Evolutionary conservation across 768 basidiomycete genomes (phyloP).

Genomic region (Collybiopsis confluens): DNA sequence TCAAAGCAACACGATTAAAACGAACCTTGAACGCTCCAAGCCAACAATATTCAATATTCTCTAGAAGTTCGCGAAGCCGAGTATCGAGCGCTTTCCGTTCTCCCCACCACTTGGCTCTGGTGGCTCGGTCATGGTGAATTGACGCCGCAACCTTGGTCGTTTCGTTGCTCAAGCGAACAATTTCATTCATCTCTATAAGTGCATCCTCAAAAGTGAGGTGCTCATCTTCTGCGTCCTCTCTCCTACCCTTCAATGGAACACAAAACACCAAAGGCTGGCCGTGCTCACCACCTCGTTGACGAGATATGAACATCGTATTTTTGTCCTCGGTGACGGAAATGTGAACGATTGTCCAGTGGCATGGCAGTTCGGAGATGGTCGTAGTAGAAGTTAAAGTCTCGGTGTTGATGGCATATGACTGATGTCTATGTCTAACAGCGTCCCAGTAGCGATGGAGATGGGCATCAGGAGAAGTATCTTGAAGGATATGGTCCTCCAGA

Average conservation of each 20-base stretch:
- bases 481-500: slow-evolving; percentile 28
- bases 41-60: slow-evolving; percentile 94
- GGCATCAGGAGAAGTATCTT: slow-evolving; percentile 30
- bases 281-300: slow-evolving; percentile 52
- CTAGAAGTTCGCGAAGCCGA: slow-evolving; percentile 67
- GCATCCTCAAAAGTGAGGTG: slow-evolving; percentile 76
- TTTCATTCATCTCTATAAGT: slow-evolving; percentile 67
- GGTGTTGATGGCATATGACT: slow-evolving; percentile 36
- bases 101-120: slow-evolving; percentile 82
- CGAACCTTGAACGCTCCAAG: slow-evolving; percentile 93
- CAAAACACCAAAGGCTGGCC: slow-evolving; percentile 75
- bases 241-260: slow-evolving; percentile 79
- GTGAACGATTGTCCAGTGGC: slow-evolving; percentile 79
- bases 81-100: slow-evolving; percentile 71
- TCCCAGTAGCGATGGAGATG: slow-evolving; percentile 62
- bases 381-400: slow-evolving; percentile 37
- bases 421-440: slow-evolving; percentile 50
- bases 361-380: slow-evolving; percentile 51
- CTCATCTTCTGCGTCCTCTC: slow-evolving; percentile 63
- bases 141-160: slow-evolving; percentile 68
- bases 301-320: slow-evolving; percentile 77
- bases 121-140: slow-evolving; percentile 66
- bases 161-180: slow-evolving; percentile 75
- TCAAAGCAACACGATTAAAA: slow-evolving; percentile 1
- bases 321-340: slow-evolving; percentile 82